These are phyloP conservation scores for Trichoderma arundinaceum DNA, from an alignment of 2,329 filamentous ascomycete species.

Conservation along the genomic window DNA sequence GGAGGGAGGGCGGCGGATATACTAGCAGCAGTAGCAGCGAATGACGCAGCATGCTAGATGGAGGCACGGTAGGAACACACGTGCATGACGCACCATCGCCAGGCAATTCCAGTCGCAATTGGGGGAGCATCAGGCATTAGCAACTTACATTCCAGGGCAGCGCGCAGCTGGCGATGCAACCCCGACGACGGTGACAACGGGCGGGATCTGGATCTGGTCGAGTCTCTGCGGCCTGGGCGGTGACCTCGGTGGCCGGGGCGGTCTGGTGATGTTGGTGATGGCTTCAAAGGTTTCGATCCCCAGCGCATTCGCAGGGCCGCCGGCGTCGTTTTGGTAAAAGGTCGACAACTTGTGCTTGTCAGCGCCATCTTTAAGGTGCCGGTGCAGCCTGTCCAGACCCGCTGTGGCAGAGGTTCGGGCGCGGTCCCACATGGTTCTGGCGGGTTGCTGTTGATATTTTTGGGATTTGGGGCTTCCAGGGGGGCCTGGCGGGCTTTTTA, in stretches of 20 bases:
- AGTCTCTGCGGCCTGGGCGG: slow-evolving; percentile 36
- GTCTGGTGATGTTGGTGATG: background rate
- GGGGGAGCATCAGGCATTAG: background rate
- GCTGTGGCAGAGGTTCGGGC: slow-evolving; percentile 27
- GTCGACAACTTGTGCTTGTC: slow-evolving; percentile 13
- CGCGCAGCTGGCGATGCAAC: background rate
- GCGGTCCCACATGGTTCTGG: slow-evolving; percentile 23
- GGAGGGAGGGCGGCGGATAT: background rate
- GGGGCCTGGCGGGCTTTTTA: slow-evolving; percentile 5
- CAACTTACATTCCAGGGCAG: slow-evolving; percentile 24
- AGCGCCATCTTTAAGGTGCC: slow-evolving; percentile 11
- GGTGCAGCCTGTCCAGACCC: slow-evolving; percentile 28
- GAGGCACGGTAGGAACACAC: background rate
- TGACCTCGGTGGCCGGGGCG: slow-evolving; percentile 33
- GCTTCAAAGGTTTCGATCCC: slow-evolving; percentile 9
- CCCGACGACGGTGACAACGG: background rate
- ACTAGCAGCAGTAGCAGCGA: background rate
- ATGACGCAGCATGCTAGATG: background rate
- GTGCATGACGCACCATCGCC: slow-evolving; percentile 5
- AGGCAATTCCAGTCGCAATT: background rate
- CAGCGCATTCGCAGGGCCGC: slow-evolving; percentile 41
- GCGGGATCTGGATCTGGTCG: slow-evolving; percentile 40
- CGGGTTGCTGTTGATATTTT: background rate
- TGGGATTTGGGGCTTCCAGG: slow-evolving; percentile 8
- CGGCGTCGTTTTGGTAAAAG: slow-evolving; percentile 33